A percentile compares a stretch with the other conserved stretches of the same genome.
Conservation (phyloP, 225 moss, liverwort and hornwort species). For the Climacium dendroides region DNA sequence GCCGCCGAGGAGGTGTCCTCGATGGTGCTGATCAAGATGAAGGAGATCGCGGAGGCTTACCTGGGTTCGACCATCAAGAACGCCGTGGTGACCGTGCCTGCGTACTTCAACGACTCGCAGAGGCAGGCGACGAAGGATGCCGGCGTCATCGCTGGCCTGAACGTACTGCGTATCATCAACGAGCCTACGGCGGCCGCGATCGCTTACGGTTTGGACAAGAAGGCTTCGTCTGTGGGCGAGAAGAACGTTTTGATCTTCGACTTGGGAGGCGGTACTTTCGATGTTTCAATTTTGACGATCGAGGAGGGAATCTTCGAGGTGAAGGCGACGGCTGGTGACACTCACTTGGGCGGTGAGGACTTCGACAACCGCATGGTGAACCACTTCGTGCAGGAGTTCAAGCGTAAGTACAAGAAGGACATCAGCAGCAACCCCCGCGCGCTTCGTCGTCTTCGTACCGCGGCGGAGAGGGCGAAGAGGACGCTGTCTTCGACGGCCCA, state of each 20-base stretch:
- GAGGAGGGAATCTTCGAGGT: conserved; percentile 28
- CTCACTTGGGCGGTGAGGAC: conserved; percentile 15
- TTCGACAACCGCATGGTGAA: conserved; percentile 35
- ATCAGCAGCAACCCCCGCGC: conserved; percentile 25
- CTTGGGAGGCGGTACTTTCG: conserved; percentile 20
- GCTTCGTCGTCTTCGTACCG: conserved; percentile 9
- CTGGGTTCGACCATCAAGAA: conserved; percentile 11
- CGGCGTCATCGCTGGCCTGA: neutral
- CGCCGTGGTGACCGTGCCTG: conserved; percentile 7
- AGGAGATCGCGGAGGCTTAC: conserved; percentile 20
- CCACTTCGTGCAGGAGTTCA: conserved; percentile 39
- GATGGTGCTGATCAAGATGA: conserved; percentile 24
- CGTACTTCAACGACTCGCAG: conserved; percentile 14
- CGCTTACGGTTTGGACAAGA: conserved; percentile 33
- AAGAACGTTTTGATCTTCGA: conserved; percentile 17
- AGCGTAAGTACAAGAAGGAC: conserved; percentile 19
- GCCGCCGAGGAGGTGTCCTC: conserved; percentile 5
- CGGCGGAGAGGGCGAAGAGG: conserved; percentile 31
- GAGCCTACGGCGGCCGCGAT: conserved; percentile 31
- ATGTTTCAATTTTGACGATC: conserved; percentile 23
- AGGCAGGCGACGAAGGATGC: conserved; percentile 16
- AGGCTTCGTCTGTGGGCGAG: conserved; percentile 6
- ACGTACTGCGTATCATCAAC: conserved; percentile 20
- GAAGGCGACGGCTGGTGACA: conserved; percentile 21
- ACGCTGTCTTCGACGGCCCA: conserved; percentile 17